These are phyloP conservation scores for Litchi chinensis DNA, from an alignment of 345 rosid species.

Conservation along the genomic window DNA sequence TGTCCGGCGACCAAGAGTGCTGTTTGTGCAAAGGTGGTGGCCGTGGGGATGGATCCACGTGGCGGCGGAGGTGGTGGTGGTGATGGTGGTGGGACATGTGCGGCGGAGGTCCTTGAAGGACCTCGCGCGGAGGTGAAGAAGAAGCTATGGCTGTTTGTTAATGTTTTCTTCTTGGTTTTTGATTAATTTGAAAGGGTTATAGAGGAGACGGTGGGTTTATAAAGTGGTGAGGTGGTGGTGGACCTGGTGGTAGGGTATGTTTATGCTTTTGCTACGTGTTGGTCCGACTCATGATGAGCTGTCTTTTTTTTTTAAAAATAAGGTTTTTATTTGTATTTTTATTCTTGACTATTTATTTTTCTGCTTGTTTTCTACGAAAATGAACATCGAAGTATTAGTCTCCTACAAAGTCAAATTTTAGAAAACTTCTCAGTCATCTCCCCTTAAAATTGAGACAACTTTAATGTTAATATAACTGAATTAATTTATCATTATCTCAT, in stretches of 20 bases:
- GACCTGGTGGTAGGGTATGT: conserved; percentile 7
- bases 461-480: too few species aligned
- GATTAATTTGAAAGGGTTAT: not conserved
- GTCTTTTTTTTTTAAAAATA: conserved; percentile 15
- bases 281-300: conserved; percentile 24
- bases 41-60: conserved; percentile 8
- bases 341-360: not conserved
- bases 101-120: conserved; percentile 39
- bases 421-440: not conserved
- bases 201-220: conserved; percentile 14
- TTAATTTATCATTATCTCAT: too few species aligned
- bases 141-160: conserved; percentile 42
- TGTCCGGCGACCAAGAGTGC: conserved; percentile 90
- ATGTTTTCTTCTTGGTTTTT: not conserved
- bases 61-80: conserved; percentile 7
- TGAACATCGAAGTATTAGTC: not conserved
- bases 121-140: conserved; percentile 37
- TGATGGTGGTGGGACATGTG: conserved; percentile 20
- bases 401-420: not conserved
- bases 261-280: conserved; percentile 4
- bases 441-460: not conserved
- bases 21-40: conserved; percentile 53
- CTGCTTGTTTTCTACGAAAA: not conserved
- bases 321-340: not conserved
- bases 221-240: conserved; percentile 31